phyloP scores from a whole-genome alignment of 2,329 filamentous ascomycete species.

The Penicillium nordicum region DNA sequence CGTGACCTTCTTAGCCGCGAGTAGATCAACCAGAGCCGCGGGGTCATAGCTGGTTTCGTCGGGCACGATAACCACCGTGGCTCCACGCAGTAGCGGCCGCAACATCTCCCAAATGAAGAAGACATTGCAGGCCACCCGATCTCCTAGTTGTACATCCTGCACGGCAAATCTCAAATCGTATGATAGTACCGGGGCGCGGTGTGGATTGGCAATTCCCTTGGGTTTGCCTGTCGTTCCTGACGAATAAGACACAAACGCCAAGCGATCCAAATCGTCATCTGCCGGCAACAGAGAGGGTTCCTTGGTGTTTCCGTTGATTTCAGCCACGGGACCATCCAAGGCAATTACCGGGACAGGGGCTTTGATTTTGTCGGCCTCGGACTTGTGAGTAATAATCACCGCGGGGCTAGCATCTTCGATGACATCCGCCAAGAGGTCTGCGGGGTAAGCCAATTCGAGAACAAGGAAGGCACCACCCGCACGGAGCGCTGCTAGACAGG shows the following conservation, averaged over 20 bases:
- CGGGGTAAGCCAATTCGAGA: constrained; percentile 74
- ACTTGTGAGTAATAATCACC: constrained; percentile 65
- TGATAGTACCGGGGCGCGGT: constrained; percentile 68
- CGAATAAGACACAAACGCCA: constrained; percentile 78
- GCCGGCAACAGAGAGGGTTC: constrained; percentile 53
- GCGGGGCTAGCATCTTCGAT: constrained; percentile 70
- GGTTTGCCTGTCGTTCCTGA: constrained; percentile 74
- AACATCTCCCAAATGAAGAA: constrained; percentile 86
- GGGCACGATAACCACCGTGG: constrained; percentile 70
- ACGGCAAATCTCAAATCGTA: constrained; percentile 70
- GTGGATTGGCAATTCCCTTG: constrained; percentile 79
- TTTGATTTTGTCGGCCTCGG: constrained; percentile 64
- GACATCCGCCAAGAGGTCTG: constrained; percentile 69
- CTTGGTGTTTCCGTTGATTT: constrained; percentile 41
- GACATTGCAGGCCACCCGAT: constrained; percentile 81
- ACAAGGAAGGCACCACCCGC: constrained; percentile 78
- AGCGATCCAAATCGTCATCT: constrained; percentile 66
- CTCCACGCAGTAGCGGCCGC: constrained; percentile 70
- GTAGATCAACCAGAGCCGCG: constrained; percentile 66
- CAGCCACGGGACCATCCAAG: constrained; percentile 51
- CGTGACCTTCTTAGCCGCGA: constrained; percentile 64
- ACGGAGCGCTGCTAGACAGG: constrained; percentile 71
- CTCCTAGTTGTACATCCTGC: constrained; percentile 66
- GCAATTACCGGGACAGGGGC: constrained; percentile 59
- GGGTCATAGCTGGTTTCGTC: constrained; percentile 77